Percentiles rank a stretch among this genome's conserved stretches.
Conservation (phyloP, 202 grass and related monocot species). For the Dendrocalamus latiflorus region DNA sequence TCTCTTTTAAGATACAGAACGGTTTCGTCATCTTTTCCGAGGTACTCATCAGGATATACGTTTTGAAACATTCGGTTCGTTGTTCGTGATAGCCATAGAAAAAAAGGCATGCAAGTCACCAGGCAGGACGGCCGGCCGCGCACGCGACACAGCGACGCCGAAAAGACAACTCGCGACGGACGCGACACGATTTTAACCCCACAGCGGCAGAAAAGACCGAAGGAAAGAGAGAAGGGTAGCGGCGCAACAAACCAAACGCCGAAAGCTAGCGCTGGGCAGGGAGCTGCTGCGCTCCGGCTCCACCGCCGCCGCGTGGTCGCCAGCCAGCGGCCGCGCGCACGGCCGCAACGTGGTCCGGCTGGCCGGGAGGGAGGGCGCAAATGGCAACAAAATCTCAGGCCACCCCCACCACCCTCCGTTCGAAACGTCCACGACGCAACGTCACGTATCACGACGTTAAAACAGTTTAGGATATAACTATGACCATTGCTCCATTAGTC, state of each 20-base stretch:
- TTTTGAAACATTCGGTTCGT: too few relatives aligned
- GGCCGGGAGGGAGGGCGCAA: slow-evolving; percentile 17
- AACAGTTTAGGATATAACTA: not conserved
- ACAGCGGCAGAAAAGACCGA: not conserved
- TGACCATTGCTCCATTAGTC: too few relatives aligned
- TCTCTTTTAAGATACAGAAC: too few relatives aligned
- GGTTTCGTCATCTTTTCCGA: too few relatives aligned
- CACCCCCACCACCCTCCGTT: not conserved
- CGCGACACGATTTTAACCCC: not conserved
- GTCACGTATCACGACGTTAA: not conserved
- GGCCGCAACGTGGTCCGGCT: not conserved
- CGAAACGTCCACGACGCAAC: not conserved
- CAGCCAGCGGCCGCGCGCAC: not conserved
- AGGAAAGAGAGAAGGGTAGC: not conserved
- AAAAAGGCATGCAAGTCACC: too few relatives aligned
- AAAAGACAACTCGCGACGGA: too few relatives aligned
- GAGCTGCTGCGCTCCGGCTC: not conserved
- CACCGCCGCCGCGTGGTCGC: not conserved
- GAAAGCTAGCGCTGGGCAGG: not conserved
- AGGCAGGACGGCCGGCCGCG: too few relatives aligned
- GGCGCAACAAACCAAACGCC: not conserved
- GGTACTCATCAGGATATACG: too few relatives aligned
- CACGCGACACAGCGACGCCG: not conserved
- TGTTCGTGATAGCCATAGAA: too few relatives aligned
- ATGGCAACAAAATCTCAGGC: slow-evolving; percentile 26